These are phyloP conservation scores for Solanum etuberosum DNA, from an alignment of 257 asterid genomes.

Conservation along the genomic window DNA sequence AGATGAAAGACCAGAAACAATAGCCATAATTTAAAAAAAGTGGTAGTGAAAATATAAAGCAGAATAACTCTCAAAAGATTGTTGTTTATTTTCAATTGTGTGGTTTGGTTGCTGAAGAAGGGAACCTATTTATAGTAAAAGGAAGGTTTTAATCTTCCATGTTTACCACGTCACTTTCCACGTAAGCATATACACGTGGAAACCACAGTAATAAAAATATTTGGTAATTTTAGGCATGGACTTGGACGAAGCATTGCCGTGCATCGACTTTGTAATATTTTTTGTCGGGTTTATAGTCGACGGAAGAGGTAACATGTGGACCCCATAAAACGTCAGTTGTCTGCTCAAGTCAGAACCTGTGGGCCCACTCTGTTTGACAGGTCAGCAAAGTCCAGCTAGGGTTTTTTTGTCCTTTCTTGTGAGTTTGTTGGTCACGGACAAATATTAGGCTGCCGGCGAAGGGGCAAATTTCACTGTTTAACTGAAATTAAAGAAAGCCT, in stretches of 20 bases:
- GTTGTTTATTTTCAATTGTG: not conserved
- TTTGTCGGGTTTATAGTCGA: not conserved
- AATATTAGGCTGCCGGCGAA: conserved; percentile 23
- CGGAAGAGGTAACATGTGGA: conserved; percentile 8
- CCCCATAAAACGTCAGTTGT: not conserved
- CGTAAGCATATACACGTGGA: not conserved
- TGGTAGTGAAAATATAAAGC: not conserved
- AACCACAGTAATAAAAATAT: not conserved
- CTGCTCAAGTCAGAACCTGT: not conserved
- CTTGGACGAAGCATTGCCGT: conserved; percentile 8
- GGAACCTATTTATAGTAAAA: conserved; percentile 8
- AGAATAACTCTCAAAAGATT: not conserved
- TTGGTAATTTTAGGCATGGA: conserved; percentile 5
- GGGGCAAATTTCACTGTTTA: conserved; percentile 4
- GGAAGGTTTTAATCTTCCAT: not conserved
- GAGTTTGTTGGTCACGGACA: conserved; percentile 15
- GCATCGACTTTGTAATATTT: conserved; percentile 7
- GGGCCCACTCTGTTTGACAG: conserved; percentile 9
- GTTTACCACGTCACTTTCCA: conserved; percentile 2
- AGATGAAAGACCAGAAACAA: conserved; percentile 20
- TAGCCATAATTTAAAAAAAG: conserved; percentile 17
- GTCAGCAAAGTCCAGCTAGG: conserved; percentile 16
- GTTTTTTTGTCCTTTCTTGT: conserved; percentile 10
- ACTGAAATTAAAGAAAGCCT: not conserved
- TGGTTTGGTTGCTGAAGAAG: not conserved